Conservation (phyloP, 2,329 filamentous ascomycete genomes). For the Colletotrichum melonis region DNA sequence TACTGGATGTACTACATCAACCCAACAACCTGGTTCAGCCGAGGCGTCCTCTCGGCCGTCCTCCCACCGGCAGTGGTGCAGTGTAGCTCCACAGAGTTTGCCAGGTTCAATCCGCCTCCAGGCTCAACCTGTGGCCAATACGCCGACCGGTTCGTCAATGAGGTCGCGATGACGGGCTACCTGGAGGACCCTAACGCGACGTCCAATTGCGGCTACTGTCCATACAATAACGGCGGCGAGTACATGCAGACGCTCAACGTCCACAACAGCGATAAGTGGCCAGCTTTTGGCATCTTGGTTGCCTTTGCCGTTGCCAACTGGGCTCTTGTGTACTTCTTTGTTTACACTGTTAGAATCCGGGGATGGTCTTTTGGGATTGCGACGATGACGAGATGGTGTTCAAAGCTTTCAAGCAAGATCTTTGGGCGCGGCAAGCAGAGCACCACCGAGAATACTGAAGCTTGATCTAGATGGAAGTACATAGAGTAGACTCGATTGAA, state of each 20-base stretch:
- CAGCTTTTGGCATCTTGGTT: conserved; percentile 74
- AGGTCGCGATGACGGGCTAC: conserved; percentile 63
- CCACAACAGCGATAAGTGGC: conserved; percentile 71
- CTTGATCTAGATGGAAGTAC: neutral
- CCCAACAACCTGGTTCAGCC: conserved; percentile 31
- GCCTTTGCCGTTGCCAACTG: conserved; percentile 78
- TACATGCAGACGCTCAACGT: conserved; percentile 71
- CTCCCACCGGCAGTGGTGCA: conserved; percentile 43
- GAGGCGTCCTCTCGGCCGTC: conserved; percentile 32
- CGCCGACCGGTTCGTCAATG: conserved; percentile 66
- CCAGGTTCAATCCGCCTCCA: conserved; percentile 68
- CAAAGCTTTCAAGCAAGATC: neutral
- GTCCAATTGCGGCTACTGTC: conserved; percentile 75
- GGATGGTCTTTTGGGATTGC: conserved; percentile 75
- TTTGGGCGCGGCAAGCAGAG: neutral
- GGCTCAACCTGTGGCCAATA: conserved; percentile 74
- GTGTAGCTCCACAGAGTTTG: conserved; percentile 52
- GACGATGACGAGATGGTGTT: neutral
- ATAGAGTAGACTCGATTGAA: neutral
- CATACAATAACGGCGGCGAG: conserved; percentile 66
- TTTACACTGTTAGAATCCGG: conserved; percentile 77
- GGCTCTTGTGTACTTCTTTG: conserved; percentile 80
- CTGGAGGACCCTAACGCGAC: conserved; percentile 71
- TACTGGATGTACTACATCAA: conserved; percentile 46
- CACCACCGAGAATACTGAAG: neutral